Evolutionary conservation across 83 land plant species (phyloP).

Genomic region (Diphasiastrum complanatum): DNA sequence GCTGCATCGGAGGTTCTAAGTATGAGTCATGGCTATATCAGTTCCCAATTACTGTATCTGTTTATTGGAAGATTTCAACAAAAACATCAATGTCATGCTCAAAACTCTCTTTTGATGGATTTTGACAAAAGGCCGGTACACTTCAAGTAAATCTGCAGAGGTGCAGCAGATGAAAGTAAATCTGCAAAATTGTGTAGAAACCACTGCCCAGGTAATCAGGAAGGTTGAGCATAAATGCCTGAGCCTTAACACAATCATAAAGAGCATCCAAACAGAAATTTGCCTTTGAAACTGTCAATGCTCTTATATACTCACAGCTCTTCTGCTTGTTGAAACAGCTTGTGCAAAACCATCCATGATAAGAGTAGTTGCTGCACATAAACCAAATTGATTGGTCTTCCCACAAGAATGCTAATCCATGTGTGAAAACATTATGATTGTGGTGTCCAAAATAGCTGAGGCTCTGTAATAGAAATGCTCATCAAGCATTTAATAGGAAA

Average conservation of each 20-base stretch:
- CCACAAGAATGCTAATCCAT: no score
- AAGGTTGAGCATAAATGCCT: neutral
- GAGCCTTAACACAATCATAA: neutral
- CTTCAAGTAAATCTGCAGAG: neutral
- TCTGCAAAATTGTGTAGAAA: neutral
- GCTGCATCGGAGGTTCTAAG: conserved; percentile 15
- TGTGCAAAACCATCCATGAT: no score
- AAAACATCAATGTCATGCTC: neutral
- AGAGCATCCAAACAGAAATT: neutral
- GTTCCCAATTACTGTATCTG: neutral
- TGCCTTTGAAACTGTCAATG: neutral
- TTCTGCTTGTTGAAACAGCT: conserved; percentile 36
- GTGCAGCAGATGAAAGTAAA: neutral
- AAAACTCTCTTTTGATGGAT: no score
- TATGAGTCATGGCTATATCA: conserved; percentile 3
- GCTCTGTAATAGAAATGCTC: no score
- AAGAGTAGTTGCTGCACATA: no score
- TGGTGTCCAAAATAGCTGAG: no score
- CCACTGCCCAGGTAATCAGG: neutral
- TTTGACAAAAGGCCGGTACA: neutral
- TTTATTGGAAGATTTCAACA: neutral
- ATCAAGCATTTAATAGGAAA: no score
- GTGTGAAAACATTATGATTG: no score
- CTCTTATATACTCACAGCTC: conserved; percentile 26
- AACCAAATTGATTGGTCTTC: no score